Conservation (phyloP, 2,329 filamentous ascomycete species). For the Chrysosporium keratinophilum region DNA sequence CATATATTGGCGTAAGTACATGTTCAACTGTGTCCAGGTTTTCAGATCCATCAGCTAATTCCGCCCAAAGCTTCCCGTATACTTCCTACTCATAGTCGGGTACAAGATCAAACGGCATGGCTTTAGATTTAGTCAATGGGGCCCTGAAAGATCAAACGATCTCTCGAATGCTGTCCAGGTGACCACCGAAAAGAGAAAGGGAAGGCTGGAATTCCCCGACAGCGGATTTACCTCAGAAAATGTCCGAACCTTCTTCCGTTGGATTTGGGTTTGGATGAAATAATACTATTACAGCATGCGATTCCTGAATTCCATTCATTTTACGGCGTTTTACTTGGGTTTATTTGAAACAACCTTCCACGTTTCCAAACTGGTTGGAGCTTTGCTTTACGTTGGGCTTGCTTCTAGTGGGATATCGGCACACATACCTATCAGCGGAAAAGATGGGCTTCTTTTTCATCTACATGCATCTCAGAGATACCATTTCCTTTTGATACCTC, state of each 20-base stretch:
- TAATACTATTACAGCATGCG: constrained; percentile 15
- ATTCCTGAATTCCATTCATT: not conserved
- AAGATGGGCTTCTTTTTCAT: too few species aligned
- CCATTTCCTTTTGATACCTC: too few species aligned
- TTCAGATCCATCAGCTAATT: not conserved
- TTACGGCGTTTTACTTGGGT: not conserved
- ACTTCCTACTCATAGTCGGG: constrained; percentile 30
- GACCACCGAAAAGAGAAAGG: constrained; percentile 25
- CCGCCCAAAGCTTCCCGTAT: constrained; percentile 27
- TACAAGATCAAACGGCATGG: constrained; percentile 34
- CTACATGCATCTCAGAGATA: too few species aligned
- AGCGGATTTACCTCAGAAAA: constrained; percentile 28
- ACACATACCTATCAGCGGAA: too few species aligned
- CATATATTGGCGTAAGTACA: constrained; percentile 33
- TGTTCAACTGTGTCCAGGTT: not conserved
- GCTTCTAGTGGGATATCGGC: too few species aligned
- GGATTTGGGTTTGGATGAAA: constrained; percentile 34
- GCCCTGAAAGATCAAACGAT: constrained; percentile 30
- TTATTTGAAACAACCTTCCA: not conserved
- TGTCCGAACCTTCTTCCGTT: constrained; percentile 22
- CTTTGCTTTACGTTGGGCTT: not conserved
- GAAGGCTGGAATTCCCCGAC: constrained; percentile 30
- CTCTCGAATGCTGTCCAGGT: constrained; percentile 31
- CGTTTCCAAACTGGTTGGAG: not conserved
- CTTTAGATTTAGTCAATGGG: constrained; percentile 26